Percentiles rank a stretch among this genome's conserved stretches.
These are phyloP conservation scores for Favolaschia claudopus DNA, from an alignment of 768 basidiomycete genomes.

Conservation along the genomic window DNA sequence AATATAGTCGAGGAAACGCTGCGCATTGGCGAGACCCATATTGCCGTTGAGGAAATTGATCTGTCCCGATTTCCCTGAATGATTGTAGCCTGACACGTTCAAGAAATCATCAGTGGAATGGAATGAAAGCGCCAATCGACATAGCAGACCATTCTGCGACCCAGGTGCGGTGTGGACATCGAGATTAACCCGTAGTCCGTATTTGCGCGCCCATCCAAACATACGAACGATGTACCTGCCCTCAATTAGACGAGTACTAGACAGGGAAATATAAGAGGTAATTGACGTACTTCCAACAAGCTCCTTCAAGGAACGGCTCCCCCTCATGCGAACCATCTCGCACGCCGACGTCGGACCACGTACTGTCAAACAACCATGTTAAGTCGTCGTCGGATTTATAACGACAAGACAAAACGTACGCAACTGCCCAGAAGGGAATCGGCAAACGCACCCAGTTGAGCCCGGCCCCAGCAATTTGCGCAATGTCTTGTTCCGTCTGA, in stretches of 20 bases:
- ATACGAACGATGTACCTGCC: conserved; percentile 65
- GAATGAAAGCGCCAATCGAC: neutral
- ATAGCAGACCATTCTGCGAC: conserved; percentile 61
- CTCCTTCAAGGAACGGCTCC: conserved; percentile 68
- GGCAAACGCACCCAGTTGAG: conserved; percentile 75
- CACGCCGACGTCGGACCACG: conserved; percentile 6
- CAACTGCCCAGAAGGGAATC: conserved; percentile 74
- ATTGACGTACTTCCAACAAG: conserved; percentile 61
- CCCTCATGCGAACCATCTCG: conserved; percentile 33
- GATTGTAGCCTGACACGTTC: conserved; percentile 41
- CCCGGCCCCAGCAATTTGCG: conserved; percentile 75
- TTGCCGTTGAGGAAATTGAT: conserved; percentile 65
- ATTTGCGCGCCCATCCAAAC: conserved; percentile 73
- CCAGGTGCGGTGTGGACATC: conserved; percentile 74
- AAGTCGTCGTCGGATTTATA: neutral
- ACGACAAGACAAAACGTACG: conserved; percentile 33
- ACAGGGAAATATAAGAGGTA: neutral
- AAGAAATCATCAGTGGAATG: no score
- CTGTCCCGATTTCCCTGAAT: conserved; percentile 56
- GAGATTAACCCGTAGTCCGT: conserved; percentile 71
- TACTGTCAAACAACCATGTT: conserved; percentile 34
- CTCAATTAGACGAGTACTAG: neutral
- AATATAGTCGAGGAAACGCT: conserved; percentile 67
- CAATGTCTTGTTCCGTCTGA: conserved; percentile 82
- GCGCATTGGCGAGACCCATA: conserved; percentile 78